Base-by-base conservation (phyloP, 139 green algal species). In the Chlamydomonas incerta region DNA sequence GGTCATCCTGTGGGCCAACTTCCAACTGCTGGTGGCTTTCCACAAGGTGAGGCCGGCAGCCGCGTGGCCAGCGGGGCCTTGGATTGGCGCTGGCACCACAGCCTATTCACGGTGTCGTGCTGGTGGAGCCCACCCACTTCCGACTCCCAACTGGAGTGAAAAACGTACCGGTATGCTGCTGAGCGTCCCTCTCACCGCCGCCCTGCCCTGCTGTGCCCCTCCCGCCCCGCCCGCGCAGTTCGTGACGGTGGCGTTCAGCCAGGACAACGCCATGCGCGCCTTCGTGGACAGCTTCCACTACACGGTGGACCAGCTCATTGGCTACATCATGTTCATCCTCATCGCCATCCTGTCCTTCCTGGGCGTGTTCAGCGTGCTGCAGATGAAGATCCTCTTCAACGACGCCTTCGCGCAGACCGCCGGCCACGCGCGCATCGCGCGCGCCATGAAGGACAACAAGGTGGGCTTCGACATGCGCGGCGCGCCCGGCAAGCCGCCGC, bases 361-460 rank as follows among this genome's bases (percentile, higher is more conserved):
- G 2, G 88, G 88, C 31, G 50, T 92, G 3, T 41, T 86, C 9
- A 65, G 85, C 31, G 74, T 83, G 41, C 85, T 92, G 74, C 88
- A 92, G 68, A 92, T 92, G 88, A 87, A 87, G 76, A 70, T 92
- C 74, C 85, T 92, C 52, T 92, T 92, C 85, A 92, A 92, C 85
- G 88, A 92, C 81, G 75, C 88, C 31, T 92, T 92, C 65, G 80
- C 85, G n/a, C 84, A 92, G 81, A 84, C 58, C 34, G 88, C 80
- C 17, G 37, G 67, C 24, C 81, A 92, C 62, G 81, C 80, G 41
- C 88, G 88, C 60, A 92, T 92, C 31, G 85, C 69, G 23, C 68
- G 70, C 31, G 88, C 85, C 31, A 90, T 92, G 88, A 87, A 89
- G 67, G 80, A 86, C 80, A 86, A 86, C 80, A 86, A 86, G 69